Evolutionary conservation across 164 flowering plant species (phyloP).

Genomic region (Houttuynia cordata): DNA sequence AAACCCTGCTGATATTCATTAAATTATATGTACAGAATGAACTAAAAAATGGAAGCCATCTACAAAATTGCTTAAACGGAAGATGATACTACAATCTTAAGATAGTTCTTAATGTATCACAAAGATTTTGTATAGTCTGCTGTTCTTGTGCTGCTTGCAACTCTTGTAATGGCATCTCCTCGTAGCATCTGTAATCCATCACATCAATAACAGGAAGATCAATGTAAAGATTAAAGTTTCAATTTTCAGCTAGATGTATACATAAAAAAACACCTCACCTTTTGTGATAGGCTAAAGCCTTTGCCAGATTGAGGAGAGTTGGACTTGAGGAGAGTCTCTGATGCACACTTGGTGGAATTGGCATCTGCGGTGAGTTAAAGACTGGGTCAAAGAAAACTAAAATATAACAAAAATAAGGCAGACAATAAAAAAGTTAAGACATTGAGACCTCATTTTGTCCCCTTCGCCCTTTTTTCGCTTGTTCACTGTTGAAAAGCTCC

Average conservation of each 20-base stretch:
- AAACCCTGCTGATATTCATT: too few species aligned
- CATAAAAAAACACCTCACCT: conserved; percentile 28
- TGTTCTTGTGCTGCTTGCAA: conserved; percentile 83
- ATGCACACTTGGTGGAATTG: conserved; percentile 81
- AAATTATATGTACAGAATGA: background rate
- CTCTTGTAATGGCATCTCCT: conserved; percentile 96
- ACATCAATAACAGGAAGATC: background rate
- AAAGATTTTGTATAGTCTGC: conserved; percentile 82
- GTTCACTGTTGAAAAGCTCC: conserved; percentile 84
- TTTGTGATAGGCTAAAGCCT: conserved; percentile 89
- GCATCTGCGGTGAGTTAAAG: conserved; percentile 43
- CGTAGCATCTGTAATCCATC: conserved; percentile 58
- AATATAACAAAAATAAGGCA: background rate
- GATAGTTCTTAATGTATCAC: conserved; percentile 85
- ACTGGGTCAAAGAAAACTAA: background rate
- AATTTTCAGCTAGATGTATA: background rate
- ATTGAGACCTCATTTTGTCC: conserved; percentile 73
- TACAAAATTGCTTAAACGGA: background rate
- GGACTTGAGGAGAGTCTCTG: conserved; percentile 77
- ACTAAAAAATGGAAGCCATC: background rate
- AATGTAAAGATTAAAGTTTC: background rate
- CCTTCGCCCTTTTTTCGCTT: conserved; percentile 74
- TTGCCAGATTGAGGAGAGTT: conserved; percentile 85
- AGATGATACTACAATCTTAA: conserved; percentile 41
- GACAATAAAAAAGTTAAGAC: background rate